phyloP scores from a whole-genome alignment of 2,329 filamentous ascomycete genomes.

The Zasmidium angulare region DNA sequence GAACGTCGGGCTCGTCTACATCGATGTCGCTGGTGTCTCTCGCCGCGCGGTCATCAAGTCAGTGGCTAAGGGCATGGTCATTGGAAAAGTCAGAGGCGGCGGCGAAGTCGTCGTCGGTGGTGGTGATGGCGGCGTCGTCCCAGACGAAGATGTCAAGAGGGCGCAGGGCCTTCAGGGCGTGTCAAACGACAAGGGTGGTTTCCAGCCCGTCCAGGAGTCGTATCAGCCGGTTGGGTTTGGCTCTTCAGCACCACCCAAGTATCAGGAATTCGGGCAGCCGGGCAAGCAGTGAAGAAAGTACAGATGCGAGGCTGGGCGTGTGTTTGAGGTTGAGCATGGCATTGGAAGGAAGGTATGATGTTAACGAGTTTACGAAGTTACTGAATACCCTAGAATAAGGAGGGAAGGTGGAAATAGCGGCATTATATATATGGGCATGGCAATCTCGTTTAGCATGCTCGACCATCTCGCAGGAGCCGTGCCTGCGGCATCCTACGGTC shows the following conservation, averaged over 20 bases:
- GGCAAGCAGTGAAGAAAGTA: neutral
- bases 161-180: slow-evolving; percentile 30
- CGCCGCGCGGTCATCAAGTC: slow-evolving; percentile 87
- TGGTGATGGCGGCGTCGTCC: slow-evolving; percentile 53
- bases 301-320: neutral
- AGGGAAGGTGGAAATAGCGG: neutral
- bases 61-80: slow-evolving; percentile 94
- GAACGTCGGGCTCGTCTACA: slow-evolving; percentile 96
- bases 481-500: too few relatives aligned
- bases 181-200: slow-evolving; percentile 16
- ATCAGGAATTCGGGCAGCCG: slow-evolving; percentile 28
- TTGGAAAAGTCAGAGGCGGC: slow-evolving; percentile 73
- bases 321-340: neutral
- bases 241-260: slow-evolving; percentile 26
- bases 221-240: slow-evolving; percentile 31
- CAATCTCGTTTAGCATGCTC: neutral
- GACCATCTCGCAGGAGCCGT: too few relatives aligned
- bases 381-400: neutral
- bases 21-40: slow-evolving; percentile 91
- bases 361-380: neutral
- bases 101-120: slow-evolving; percentile 73
- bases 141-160: slow-evolving; percentile 40
- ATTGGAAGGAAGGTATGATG: neutral
- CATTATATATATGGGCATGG: neutral
- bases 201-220: slow-evolving; percentile 22